phyloP scores from a whole-genome alignment of 2,329 filamentous ascomycete species.

The Cladophialophora chaetospira region DNA sequence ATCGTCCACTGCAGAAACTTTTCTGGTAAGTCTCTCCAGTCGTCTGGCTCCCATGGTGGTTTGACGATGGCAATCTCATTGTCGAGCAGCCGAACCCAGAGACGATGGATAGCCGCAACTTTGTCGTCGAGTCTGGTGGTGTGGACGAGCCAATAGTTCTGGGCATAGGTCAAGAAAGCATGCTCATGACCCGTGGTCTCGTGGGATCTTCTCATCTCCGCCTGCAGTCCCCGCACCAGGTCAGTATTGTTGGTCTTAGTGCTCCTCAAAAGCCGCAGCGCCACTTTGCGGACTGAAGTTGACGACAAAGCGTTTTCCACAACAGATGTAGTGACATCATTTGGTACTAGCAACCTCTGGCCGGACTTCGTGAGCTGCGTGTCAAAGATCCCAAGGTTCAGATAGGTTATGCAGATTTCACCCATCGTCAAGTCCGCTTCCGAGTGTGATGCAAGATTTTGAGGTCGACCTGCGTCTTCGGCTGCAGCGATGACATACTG shows the following conservation, averaged over 20 bases:
- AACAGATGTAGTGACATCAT: neutral
- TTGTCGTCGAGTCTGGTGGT: neutral
- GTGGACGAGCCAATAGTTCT: constrained; percentile 14
- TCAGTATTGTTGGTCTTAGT: neutral
- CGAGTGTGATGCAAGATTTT: neutral
- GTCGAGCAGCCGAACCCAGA: constrained; percentile 4
- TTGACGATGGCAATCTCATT: neutral
- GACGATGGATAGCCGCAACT: neutral
- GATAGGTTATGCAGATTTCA: constrained; percentile 20
- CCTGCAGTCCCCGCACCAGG: neutral
- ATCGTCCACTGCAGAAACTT: neutral
- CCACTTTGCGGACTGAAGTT: neutral
- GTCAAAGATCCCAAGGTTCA: constrained; percentile 18
- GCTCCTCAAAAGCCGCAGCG: constrained; percentile 6
- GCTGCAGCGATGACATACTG: constrained; percentile 11
- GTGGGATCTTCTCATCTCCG: neutral
- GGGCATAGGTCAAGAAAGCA: constrained; percentile 13
- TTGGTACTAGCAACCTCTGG: neutral
- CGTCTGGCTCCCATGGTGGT: constrained; percentile 1
- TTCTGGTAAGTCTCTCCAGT: neutral
- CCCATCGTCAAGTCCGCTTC: constrained; percentile 11
- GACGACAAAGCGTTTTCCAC: neutral
- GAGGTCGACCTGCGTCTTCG: neutral
- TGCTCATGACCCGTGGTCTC: neutral
- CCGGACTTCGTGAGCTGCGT: constrained; percentile 5